phyloP scores from a whole-genome alignment of 352 stramenopile species.

The Phytophthora melonis region DNA sequence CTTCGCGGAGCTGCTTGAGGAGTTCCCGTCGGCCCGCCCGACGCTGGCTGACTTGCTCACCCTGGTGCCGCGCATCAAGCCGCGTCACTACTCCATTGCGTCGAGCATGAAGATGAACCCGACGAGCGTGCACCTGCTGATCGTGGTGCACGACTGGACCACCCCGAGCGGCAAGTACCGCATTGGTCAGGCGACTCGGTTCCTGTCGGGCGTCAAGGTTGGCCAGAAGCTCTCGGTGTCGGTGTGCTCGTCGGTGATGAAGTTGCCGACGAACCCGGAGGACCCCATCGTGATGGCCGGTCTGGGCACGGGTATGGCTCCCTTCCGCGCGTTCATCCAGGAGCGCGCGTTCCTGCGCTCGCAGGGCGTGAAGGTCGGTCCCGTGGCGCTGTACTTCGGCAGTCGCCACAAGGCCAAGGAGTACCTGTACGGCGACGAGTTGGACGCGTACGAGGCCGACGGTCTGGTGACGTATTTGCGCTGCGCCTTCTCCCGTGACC shows the following conservation, averaged over 20 bases:
- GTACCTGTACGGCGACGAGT: constrained; percentile 96
- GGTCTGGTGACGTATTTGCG: constrained; percentile 86
- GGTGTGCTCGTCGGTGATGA: constrained; percentile 83
- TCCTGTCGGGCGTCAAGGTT: constrained; percentile 55
- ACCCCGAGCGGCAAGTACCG: constrained; percentile 76
- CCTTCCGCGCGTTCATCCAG: constrained; percentile 93
- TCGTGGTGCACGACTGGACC: constrained; percentile 91
- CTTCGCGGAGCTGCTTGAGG: constrained; percentile 77
- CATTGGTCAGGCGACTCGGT: constrained; percentile 71
- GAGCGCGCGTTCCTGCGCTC: constrained; percentile 82
- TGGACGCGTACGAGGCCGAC: constrained; percentile 85
- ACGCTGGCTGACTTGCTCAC: constrained; percentile 69
- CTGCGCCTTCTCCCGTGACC: constrained; percentile 90
- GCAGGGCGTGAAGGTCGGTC: constrained; percentile 71
- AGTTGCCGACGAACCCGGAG: constrained; percentile 69
- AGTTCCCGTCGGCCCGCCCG: constrained; percentile 79
- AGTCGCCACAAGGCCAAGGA: constrained; percentile 94
- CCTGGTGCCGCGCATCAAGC: constrained; percentile 85
- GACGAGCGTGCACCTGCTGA: constrained; percentile 82
- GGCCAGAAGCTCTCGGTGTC: constrained; percentile 72
- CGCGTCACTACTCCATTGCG: constrained; percentile 93
- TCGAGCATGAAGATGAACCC: constrained; percentile 90
- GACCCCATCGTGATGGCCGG: constrained; percentile 90
- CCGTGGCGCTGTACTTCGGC: constrained; percentile 95
- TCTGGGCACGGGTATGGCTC: constrained; percentile 89